phyloP scores from a whole-genome alignment of 441 rosid genomes.

The Jatropha podagrica region DNA sequence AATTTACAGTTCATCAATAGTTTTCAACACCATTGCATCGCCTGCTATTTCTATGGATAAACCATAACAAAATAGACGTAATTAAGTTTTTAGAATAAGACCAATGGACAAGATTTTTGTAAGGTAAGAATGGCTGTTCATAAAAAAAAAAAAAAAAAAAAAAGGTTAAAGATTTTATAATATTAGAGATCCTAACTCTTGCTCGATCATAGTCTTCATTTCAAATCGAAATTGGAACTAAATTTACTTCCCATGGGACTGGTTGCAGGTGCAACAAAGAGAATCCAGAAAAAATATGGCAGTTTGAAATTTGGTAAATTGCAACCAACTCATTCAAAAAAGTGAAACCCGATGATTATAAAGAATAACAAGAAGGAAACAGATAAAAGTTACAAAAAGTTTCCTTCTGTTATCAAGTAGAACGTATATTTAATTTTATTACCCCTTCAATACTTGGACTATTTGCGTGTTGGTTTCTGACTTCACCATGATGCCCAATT shows the following conservation, averaged over 20 bases:
- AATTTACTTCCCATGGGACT: not conserved
- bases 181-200: not conserved
- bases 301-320: not conserved
- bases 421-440: conserved; percentile 20
- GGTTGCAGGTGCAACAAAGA: not conserved
- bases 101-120: too few relatives aligned
- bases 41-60: too few relatives aligned
- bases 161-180: not conserved
- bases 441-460: conserved; percentile 12
- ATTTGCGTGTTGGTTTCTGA: conserved; percentile 18
- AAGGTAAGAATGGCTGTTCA: too few relatives aligned
- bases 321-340: not conserved
- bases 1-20: too few relatives aligned
- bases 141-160: not conserved
- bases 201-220: too few relatives aligned
- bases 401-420: conserved; percentile 11
- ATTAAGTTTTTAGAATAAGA: too few relatives aligned
- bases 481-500: conserved; percentile 17
- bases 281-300: not conserved
- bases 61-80: too few relatives aligned
- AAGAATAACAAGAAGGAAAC: not conserved
- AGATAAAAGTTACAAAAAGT: not conserved
- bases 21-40: too few relatives aligned
- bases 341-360: not conserved
- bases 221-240: not conserved